Base-by-base conservation (phyloP, 78 protist genomes). In the Dictyostelium purpureum region DNA sequence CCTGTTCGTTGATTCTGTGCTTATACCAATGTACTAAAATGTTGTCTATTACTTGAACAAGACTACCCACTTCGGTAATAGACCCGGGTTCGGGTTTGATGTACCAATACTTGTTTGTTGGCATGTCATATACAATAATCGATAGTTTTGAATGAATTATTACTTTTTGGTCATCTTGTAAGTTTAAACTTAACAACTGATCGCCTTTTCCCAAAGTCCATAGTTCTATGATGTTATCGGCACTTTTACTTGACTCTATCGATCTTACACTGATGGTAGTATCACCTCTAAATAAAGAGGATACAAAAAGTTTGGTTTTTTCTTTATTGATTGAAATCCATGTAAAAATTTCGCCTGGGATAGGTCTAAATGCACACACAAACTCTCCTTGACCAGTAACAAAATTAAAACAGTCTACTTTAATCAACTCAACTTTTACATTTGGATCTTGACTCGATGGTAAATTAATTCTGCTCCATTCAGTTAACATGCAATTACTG, bases 401-500 rank as follows among this genome's bases (percentile, higher is more conserved):
- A 6, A 67, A 67, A 67, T 67, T 67, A 38, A 40, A 67, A 10
- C 37, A 18, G 38, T 67, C 76, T 19, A 67, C 76, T 33, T 63
- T 67, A 40, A 67, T 10, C 0, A 67, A 67, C 7, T 67, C 76
- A 38, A 67, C 9, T 2, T 0, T 33, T 38, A 2, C 31, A 38
- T 10, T 24, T 6, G 76, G 51, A 12, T 35, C 71, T 31, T 19
- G 18, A 21, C 0, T 37, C 5, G 76, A n/a, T 21, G 76, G 76
- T 38, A 67, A 40, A 10, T n/a, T 4, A 67, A 67, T 67, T 67
- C 52, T 67, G 11, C 37, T n/a, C 76, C 76, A 67, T 67, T 67
- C 76, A 38, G 5, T 38, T 37, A 67, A n/a, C 10, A 67, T 16
- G n/a, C 38, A 28, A 67, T 38, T 67, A 67, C 52, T 67, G 38